Conservation (phyloP, 179 eudicot species). For the Amaranthus tricolor region DNA sequence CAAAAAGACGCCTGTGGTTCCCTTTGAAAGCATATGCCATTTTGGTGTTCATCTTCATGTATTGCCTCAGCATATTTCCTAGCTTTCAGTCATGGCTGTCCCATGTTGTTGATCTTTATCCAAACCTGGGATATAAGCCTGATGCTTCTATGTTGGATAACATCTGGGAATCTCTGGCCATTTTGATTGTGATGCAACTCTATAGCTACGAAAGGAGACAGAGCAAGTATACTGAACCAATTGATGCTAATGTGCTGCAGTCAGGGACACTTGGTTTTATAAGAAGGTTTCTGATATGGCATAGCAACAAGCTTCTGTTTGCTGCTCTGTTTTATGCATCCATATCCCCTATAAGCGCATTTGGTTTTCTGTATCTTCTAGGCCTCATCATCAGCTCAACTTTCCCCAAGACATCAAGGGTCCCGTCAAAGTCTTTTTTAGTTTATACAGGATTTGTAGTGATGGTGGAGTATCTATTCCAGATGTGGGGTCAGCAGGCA, state of each 20-base stretch:
- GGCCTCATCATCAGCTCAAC: slow-evolving; percentile 68
- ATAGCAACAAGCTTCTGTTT: slow-evolving; percentile 77
- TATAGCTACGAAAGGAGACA: slow-evolving; percentile 97
- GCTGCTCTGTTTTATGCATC: slow-evolving; percentile 83
- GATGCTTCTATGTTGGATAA: slow-evolving; percentile 68
- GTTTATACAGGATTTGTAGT: slow-evolving; percentile 74
- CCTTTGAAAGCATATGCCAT: slow-evolving; percentile 86
- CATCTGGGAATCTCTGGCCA: slow-evolving; percentile 86
- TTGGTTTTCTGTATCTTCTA: slow-evolving; percentile 81
- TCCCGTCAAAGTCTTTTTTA: slow-evolving; percentile 80
- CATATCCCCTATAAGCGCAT: slow-evolving; percentile 82
- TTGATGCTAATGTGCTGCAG: slow-evolving; percentile 48
- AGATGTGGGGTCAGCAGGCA: slow-evolving; percentile 88
- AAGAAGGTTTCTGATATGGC: slow-evolving; percentile 89
- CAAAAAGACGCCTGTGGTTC: slow-evolving; percentile 85
- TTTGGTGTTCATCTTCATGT: slow-evolving; percentile 68
- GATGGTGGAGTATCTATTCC: slow-evolving; percentile 78
- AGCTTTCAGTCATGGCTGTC: slow-evolving; percentile 73
- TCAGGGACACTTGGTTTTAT: slow-evolving; percentile 60
- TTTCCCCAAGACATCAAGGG: slow-evolving; percentile 74
- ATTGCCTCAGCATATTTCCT: slow-evolving; percentile 75
- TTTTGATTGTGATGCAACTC: slow-evolving; percentile 94
- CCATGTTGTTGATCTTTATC: slow-evolving; percentile 55
- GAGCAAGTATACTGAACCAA: slow-evolving; percentile 50
- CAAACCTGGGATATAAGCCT: slow-evolving; percentile 61